A percentile compares a stretch with the other conserved stretches of the same genome.
Evolutionary conservation across 768 basidiomycete genomes (phyloP).

Genomic region (Suillus lakei): DNA sequence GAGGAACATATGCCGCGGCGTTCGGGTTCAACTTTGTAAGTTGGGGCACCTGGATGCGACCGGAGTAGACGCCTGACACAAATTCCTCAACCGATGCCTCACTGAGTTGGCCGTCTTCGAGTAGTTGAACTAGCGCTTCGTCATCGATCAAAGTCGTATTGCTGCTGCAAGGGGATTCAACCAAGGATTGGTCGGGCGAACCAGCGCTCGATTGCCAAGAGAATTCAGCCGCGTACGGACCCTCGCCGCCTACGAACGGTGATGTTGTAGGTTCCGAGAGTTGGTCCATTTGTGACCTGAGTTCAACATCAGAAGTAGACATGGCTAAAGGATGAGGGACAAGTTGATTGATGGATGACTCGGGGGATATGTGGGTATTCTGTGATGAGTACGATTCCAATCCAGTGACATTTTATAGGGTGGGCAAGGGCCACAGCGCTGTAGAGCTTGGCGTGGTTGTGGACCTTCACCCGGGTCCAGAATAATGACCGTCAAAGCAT

Average conservation of each 20-base stretch:
- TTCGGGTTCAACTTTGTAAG: constrained; percentile 10
- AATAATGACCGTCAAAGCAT: background rate
- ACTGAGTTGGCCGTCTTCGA: background rate
- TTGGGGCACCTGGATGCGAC: background rate
- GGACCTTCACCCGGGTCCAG: background rate
- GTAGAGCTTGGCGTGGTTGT: background rate
- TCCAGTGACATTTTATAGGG: background rate
- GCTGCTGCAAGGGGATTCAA: constrained; percentile 11
- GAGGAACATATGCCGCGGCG: constrained; percentile 16
- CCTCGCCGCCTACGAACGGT: background rate
- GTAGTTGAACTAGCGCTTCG: constrained; percentile 4
- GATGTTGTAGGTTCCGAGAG: background rate
- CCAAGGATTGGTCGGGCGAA: background rate
- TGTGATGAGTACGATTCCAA: background rate
- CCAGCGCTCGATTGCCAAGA: background rate
- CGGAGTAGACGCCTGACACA: background rate
- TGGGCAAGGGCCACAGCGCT: background rate
- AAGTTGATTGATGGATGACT: background rate
- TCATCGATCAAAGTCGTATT: constrained; percentile 12
- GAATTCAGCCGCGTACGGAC: background rate
- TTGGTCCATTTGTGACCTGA: background rate
- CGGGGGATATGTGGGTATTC: background rate
- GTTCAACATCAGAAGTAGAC: background rate
- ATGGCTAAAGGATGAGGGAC: background rate
- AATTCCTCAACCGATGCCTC: background rate